Evolutionary conservation across 306 rosid species (phyloP).

Genomic region (Quercus glauca): DNA sequence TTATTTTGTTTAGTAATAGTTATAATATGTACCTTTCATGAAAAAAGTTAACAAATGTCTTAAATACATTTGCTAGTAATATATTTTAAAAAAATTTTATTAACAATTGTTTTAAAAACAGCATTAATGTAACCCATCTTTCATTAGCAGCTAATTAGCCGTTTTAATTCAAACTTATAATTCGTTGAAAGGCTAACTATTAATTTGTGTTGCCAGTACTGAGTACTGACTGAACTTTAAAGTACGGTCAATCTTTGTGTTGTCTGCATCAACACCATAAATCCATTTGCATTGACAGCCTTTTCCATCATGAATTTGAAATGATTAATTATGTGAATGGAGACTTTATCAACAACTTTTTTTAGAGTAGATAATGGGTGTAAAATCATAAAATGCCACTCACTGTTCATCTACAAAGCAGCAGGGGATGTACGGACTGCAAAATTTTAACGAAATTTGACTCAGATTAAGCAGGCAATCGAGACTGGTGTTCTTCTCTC

Average conservation of each 20-base stretch:
- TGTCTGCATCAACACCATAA: constrained; percentile 1
- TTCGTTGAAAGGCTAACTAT: neutral
- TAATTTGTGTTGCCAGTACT: neutral
- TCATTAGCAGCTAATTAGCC: neutral
- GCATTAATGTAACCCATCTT: rapidly evolving
- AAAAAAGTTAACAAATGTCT: too few species aligned
- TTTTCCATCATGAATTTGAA: constrained; percentile 4
- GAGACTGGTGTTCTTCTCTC: neutral
- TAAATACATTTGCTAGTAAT: rapidly evolving
- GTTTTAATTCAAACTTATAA: neutral
- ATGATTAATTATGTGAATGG: neutral
- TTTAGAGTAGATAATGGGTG: neutral
- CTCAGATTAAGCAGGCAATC: neutral
- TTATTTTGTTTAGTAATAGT: too few species aligned
- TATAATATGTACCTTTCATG: too few species aligned
- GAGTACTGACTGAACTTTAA: neutral
- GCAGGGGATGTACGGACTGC: neutral
- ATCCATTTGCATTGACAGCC: neutral
- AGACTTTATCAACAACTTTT: neutral
- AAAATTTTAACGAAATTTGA: neutral
- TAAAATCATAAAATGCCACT: neutral
- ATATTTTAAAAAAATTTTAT: too few species aligned
- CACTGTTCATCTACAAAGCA: neutral
- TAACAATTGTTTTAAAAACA: too few species aligned
- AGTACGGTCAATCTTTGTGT: constrained; percentile 13